Evolutionary conservation across 1,139 yeast species (phyloP), one percentile per base, ranked within the genome.

Genomic region (Taphrina communis): DNA sequence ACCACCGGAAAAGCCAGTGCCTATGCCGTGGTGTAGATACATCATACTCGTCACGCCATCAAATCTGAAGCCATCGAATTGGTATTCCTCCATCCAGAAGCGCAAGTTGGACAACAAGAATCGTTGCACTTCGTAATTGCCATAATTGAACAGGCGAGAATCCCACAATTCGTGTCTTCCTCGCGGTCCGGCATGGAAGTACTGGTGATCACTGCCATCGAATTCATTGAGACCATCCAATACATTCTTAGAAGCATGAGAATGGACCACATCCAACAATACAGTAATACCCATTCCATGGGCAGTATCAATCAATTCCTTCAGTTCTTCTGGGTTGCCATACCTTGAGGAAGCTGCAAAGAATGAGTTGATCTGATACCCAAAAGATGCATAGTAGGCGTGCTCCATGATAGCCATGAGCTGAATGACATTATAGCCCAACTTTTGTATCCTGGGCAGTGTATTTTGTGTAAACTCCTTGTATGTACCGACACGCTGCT

Each of bases 361-460:
- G 76, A 93, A 94, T 71, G 89, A 90, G 52, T 98, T 93, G 42
- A 94, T 88, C 78, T 94, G 99, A 78, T 94, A 94, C 6, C 99
- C 99, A 78, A 94, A 94, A 0, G 97, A 90, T 0, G 98, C 99
- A 77, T 94, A 94, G 78, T 94, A 94, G 0, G 99, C 98, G 77
- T 94, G 99, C 78, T 94, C 99, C 99, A 94, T 94, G 65, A 94
- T 84, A 0, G 99, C 97, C 99, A 94, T 94, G 76, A 94, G 83
- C 79, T 94, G 99, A 74, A 94, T 89, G 7, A 97, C 88, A 77
- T 94, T 91, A 78, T 94, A 94, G 35, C 97, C 98, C 72, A 93
- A 82, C 72, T 87, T 84, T 74, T 86, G 86, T 74, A 94, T 90
- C 58, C 89, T 83, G n/a, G 99, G 99, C 72, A 94, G 82, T 19